Base-by-base conservation (phyloP, 352 stramenopile species). In the Phytophthora uliginosa region DNA sequence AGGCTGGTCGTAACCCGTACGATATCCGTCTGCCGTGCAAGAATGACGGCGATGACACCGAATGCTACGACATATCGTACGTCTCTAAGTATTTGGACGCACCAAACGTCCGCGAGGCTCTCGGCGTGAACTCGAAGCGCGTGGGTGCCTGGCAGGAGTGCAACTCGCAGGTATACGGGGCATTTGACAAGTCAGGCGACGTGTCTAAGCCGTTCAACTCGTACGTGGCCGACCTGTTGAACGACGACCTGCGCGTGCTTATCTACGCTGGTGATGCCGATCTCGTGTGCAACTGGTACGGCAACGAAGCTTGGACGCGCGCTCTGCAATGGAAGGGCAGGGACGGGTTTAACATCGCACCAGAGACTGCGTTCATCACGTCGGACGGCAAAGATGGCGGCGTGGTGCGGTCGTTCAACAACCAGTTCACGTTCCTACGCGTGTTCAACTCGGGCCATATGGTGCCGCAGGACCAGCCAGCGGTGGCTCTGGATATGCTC, bases 271-370 rank as follows among this genome's bases (percentile, higher is more conserved):
- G 98, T 48, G 98, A 99, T 76, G 84, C 94, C 26, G 84, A 92
- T 63, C 83, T 98, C 64, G 95, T 99, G 57, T 98, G 94, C 82
- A 99, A 99, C 71, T 99, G 97, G 84, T 71, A 98, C 36, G 97
- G 97, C 22, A 98, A 98, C 72, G 63, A 96, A 53, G 96, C 95
- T 1, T 99, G 95, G 96, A 98, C 94, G 0, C 67, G 88, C 1
- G 89, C 76, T 18, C 79, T 99, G 40, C 81, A 98, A 13, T 99
- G 97, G 97, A 71, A 76, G n/a, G 89, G 95, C 59, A 86, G 88
- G 58, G 74, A 83, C 7, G 88, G 82, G 2, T 99, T 98, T 79
- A 90, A 96, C 48, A 55, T 38, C 7, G 83, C 72, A 18, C 5
- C 24, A 0, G 78, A 83, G 50, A 68, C 40, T 6, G 48, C 69